Evolutionary conservation across 257 asterid species (phyloP).

Genomic region (Rehmannia glutinosa): DNA sequence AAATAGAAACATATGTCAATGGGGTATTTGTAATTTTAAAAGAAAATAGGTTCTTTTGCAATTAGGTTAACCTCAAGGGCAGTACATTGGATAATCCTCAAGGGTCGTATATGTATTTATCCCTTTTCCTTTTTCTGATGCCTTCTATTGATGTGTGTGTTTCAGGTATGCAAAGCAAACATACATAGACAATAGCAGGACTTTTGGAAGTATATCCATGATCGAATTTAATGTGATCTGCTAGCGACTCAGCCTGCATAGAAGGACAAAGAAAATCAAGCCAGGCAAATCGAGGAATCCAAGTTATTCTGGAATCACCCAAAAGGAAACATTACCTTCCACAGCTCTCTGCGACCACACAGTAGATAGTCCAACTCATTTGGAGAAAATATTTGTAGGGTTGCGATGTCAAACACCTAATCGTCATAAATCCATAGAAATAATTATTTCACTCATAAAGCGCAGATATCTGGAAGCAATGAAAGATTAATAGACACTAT

Average conservation of each 20-base stretch:
- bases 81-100: no score
- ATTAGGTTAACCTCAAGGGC: no score
- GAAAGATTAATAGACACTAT: not conserved
- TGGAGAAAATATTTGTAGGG: slow-evolving; percentile 90
- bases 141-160: slow-evolving; percentile 1
- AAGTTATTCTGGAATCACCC: slow-evolving; percentile 5
- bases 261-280: slow-evolving; percentile 16
- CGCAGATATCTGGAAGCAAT: not conserved
- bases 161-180: slow-evolving; percentile 24
- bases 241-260: slow-evolving; percentile 82
- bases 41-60: no score
- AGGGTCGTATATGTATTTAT: no score
- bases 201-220: slow-evolving; percentile 98
- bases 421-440: not conserved
- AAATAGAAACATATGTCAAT: no score
- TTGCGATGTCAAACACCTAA: slow-evolving; percentile 85
- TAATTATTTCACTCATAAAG: not conserved
- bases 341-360: slow-evolving; percentile 94
- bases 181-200: slow-evolving; percentile 75
- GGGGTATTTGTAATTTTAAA: no score
- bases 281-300: not conserved
- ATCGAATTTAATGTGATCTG: slow-evolving; percentile 93
- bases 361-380: slow-evolving; percentile 90
- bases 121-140: not conserved
- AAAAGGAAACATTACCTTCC: slow-evolving; percentile 66